Evolutionary conservation across 768 basidiomycete species (phyloP).

Genomic region (Termitomyces sp.): DNA sequence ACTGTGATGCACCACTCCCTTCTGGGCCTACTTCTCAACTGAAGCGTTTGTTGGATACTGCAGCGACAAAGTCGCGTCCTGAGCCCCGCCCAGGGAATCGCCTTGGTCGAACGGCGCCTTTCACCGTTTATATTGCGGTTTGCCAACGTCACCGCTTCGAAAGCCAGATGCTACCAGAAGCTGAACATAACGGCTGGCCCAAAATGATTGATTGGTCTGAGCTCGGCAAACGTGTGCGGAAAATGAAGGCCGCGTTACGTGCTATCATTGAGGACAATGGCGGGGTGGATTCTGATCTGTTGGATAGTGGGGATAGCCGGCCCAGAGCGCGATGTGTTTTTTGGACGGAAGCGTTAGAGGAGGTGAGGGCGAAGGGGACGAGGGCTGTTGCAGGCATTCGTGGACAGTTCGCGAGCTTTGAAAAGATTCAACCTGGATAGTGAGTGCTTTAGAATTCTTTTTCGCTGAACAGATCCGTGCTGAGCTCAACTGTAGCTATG

Average conservation of each 20-base stretch:
- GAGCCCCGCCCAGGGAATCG: constrained; percentile 69
- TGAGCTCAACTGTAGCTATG: constrained; percentile 54
- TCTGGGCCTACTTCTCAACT: constrained; percentile 55
- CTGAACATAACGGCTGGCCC: constrained; percentile 72
- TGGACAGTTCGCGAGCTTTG: constrained; percentile 75
- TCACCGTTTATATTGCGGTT: constrained; percentile 57
- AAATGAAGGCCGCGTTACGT: constrained; percentile 42
- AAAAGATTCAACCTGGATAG: constrained; percentile 88
- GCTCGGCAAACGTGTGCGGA: constrained; percentile 48
- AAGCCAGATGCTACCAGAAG: constrained; percentile 65
- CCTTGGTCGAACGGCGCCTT: constrained; percentile 50
- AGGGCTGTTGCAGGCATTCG: constrained; percentile 61
- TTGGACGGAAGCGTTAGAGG: constrained; percentile 62
- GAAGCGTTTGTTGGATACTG: constrained; percentile 43
- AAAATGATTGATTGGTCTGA: constrained; percentile 59
- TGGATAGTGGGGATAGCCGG: constrained; percentile 23
- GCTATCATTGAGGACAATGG: constrained; percentile 47
- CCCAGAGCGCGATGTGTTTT: constrained; percentile 46
- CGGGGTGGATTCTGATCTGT: neutral
- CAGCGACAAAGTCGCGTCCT: constrained; percentile 46
- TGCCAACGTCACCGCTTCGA: constrained; percentile 83
- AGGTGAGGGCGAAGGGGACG: constrained; percentile 60
- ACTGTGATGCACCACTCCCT: constrained; percentile 72
- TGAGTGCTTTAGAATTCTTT: constrained; percentile 31
- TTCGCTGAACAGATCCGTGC: neutral